Evolutionary conservation across 2,329 filamentous ascomycete species (phyloP).

Genomic region (Dothideomycetes sp.): DNA sequence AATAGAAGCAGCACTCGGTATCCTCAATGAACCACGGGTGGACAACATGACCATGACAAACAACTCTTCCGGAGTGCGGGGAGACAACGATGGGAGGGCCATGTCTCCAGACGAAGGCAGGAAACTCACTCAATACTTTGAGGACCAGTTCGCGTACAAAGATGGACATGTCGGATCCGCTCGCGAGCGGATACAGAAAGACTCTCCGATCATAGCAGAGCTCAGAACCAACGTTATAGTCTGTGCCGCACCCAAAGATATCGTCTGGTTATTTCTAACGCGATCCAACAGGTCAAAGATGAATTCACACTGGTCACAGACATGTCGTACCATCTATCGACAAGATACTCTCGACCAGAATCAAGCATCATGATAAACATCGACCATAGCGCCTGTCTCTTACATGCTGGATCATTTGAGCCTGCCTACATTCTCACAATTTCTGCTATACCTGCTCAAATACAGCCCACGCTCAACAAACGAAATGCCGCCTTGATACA

Average conservation of each 20-base stretch:
- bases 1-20: slow-evolving; percentile 4
- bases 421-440: slow-evolving; percentile 72
- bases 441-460: slow-evolving; percentile 54
- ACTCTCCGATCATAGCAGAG: slow-evolving; percentile 37
- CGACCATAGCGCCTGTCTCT: slow-evolving; percentile 63
- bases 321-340: slow-evolving; percentile 60
- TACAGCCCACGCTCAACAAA: slow-evolving; percentile 67
- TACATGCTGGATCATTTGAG: slow-evolving; percentile 64
- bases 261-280: slow-evolving; percentile 2
- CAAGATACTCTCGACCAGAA: slow-evolving; percentile 63
- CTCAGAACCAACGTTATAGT: slow-evolving; percentile 41
- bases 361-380: slow-evolving; percentile 64
- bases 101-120: slow-evolving; percentile 12
- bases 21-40: not conserved
- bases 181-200: slow-evolving; percentile 31
- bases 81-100: not conserved
- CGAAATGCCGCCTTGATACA: slow-evolving; percentile 71
- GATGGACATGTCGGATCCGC: slow-evolving; percentile 14
- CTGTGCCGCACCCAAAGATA: slow-evolving; percentile 20
- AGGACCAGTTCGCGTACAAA: slow-evolving; percentile 23
- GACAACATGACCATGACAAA: not conserved
- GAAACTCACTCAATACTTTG: slow-evolving; percentile 23
- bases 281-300: slow-evolving; percentile 52
- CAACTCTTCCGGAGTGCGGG: not conserved
- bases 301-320: slow-evolving; percentile 65